Percentiles rank a stretch among this genome's conserved stretches.
Evolutionary conservation across 371 early-diverging fungal species (phyloP).

Genomic region (Funneliformis caledonium): DNA sequence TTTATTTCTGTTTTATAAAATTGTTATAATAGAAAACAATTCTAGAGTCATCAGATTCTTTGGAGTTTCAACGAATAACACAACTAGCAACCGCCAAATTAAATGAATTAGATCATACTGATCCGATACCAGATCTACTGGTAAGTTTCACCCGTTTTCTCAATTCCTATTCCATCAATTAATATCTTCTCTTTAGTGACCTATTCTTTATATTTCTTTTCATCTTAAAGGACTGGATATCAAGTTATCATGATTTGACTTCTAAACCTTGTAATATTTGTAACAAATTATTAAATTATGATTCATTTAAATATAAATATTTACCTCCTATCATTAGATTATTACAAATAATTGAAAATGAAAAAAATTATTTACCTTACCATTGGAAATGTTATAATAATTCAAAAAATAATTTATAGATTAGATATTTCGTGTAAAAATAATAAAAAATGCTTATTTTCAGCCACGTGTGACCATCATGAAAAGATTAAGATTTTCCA

Average conservation of each 20-base stretch:
- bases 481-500: no score
- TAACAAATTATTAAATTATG: slow-evolving; percentile 28
- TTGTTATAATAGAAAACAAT: slow-evolving; percentile 12
- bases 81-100: slow-evolving; percentile 20
- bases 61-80: slow-evolving; percentile 30
- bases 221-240: slow-evolving; percentile 32
- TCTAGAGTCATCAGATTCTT: slow-evolving; percentile 23
- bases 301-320: slow-evolving; percentile 35
- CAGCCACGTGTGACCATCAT: no score
- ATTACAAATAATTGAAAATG: not conserved
- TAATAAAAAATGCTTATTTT: no score
- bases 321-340: slow-evolving; percentile 37
- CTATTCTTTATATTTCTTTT: not conserved
- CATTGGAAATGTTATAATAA: slow-evolving; percentile 20
- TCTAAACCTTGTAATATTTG: slow-evolving; percentile 22
- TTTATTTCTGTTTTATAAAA: not conserved
- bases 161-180: no score
- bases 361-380: slow-evolving; percentile 6
- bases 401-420: not conserved
- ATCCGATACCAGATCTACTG: slow-evolving; percentile 20
- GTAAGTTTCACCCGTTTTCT: not conserved
- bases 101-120: slow-evolving; percentile 23
- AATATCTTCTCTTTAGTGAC: not conserved
- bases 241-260: slow-evolving; percentile 34
- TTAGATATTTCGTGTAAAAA: no score